Evolutionary conservation across 257 asterid genomes (phyloP).

Genomic region (Nicotiana knightiana): DNA sequence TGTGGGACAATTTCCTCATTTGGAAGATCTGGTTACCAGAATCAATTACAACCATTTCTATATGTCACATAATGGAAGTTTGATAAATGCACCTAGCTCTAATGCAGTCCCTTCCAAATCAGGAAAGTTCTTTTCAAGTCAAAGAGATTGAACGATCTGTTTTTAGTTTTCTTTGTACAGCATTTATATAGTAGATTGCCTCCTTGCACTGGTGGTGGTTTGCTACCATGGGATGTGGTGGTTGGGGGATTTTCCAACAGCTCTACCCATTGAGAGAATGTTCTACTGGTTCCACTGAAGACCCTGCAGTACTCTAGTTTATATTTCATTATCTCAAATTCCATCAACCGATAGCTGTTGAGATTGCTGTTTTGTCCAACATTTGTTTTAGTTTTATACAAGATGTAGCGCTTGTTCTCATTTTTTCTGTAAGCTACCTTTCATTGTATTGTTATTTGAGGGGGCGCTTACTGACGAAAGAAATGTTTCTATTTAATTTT

Average conservation of each 20-base stretch:
- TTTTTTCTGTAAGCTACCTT: background rate
- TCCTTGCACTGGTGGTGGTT: background rate
- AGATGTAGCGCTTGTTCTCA: background rate
- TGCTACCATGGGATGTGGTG: background rate
- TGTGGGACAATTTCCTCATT: conserved; percentile 94
- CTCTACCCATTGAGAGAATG: background rate
- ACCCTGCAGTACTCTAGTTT: background rate
- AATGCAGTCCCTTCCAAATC: conserved; percentile 24
- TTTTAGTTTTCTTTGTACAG: background rate
- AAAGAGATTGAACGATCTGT: background rate
- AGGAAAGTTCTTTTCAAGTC: conserved; percentile 23
- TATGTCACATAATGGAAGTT: conserved; percentile 74
- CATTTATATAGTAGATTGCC: background rate
- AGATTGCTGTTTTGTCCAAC: background rate
- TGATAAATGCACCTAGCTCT: conserved; percentile 45
- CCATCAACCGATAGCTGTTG: background rate
- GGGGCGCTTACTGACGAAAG: no score
- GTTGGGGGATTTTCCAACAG: background rate
- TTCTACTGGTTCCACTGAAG: background rate
- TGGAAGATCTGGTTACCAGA: conserved; percentile 89
- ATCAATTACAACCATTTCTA: conserved; percentile 85
- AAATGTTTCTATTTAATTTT: no score
- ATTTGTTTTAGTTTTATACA: background rate
- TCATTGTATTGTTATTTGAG: background rate
- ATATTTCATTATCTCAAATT: background rate